Evolutionary conservation across 257 asterid genomes (phyloP).

Genomic region (Solanum pinnatisectum): DNA sequence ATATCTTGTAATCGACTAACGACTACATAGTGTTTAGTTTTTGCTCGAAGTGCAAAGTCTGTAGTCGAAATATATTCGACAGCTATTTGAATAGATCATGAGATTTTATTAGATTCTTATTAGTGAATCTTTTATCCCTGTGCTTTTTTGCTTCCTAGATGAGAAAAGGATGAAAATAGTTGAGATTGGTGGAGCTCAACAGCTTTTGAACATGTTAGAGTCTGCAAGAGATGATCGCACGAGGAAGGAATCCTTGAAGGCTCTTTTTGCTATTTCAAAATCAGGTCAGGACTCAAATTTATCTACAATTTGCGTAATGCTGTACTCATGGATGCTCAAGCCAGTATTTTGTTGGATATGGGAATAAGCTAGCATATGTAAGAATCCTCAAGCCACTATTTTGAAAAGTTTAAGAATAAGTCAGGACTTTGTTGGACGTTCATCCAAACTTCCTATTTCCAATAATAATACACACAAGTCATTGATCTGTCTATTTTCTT

Average conservation of each 20-base stretch:
- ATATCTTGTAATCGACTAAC: neutral
- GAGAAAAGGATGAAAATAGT: slow-evolving; percentile 77
- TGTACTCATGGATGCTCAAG: neutral
- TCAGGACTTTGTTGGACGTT: neutral
- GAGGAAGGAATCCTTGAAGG: slow-evolving; percentile 74
- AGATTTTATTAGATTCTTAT: neutral
- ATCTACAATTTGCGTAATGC: neutral
- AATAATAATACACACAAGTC: neutral
- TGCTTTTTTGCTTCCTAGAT: slow-evolving; percentile 27
- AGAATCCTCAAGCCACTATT: neutral
- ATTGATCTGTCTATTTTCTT: neutral
- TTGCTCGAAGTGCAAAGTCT: slow-evolving; percentile 1
- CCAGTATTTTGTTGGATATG: neutral
- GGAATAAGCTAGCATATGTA: neutral
- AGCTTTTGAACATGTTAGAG: slow-evolving; percentile 47
- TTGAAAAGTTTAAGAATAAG: neutral
- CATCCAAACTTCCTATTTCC: neutral
- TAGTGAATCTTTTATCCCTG: neutral
- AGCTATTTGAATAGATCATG: neutral
- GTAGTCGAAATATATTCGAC: neutral
- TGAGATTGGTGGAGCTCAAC: slow-evolving; percentile 51
- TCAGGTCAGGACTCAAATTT: slow-evolving; percentile 41
- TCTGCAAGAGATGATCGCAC: slow-evolving; percentile 79
- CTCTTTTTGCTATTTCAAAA: slow-evolving; percentile 76
- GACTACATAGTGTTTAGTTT: neutral